Base-by-base conservation (phyloP, 257 asterid genomes). In the Thymus mandschuricus region DNA sequence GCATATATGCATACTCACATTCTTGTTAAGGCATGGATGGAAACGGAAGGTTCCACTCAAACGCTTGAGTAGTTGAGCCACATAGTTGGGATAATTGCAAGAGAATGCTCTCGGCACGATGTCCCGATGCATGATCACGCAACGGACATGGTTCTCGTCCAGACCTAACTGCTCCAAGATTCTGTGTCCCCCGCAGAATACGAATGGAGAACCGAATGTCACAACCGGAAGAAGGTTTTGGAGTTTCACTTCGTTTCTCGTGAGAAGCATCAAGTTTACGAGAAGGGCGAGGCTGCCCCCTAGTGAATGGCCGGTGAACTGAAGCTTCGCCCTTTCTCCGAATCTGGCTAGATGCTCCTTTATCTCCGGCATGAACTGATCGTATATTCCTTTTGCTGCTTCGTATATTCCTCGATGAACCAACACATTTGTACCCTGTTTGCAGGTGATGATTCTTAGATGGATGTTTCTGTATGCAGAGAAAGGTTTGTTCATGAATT, bases 221-320 rank as follows among this genome's bases (percentile, higher is more conserved):
- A 92, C 97, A 48, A 90, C 96, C 0, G 97, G 98, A 45, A 88
- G 91, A 74, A 90, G 85, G 64, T 45, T 64, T 9, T 44, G 86
- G 41, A 21, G 88, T 33, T 75, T 54, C 15, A 89, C 81, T 57
- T 79, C 84, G 29, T 80, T 74, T 69, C 96, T 85, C 12, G 81
- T 82, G 43, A 90, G 86, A 28, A 93, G 88, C 97, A 90, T 90
- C 74, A 93, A 75, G 78, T 86, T 79, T 51, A 90, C 94, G 12
- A 93, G 83, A 73, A 90, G 96, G 11, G 98, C 90, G 41, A 90
- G 97, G 63, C 98, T 90, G n/a, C 97, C 98, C 2, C 98, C 97
- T 8, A 90, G 90, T 10, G 98, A 93, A 80, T 93, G 98, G 3
- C 98, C 98, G 0, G 94, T 86, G 72, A 93, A 90, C 48, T 87